Evolutionary conservation across 805 yeast species (phyloP).

Genomic region (Metschnikowia colocasiae): DNA sequence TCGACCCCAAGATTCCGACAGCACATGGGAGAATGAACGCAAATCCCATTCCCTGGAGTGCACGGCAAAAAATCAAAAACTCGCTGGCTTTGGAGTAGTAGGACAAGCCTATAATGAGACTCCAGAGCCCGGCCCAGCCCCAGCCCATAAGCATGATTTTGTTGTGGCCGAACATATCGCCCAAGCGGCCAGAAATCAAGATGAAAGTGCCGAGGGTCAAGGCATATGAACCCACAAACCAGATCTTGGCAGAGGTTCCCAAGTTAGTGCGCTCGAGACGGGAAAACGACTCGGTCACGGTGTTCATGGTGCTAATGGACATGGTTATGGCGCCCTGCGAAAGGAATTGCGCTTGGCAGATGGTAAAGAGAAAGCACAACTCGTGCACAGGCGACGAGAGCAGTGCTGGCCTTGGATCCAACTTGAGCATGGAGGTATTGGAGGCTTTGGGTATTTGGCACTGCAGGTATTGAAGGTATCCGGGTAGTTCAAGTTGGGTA

Average conservation of each 20-base stretch:
- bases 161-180: conserved; percentile 68
- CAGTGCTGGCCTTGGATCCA: conserved; percentile 14
- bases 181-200: conserved; percentile 62
- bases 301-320: conserved; percentile 38
- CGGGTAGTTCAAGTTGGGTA: no score
- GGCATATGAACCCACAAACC: conserved; percentile 74
- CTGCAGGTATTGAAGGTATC: no score
- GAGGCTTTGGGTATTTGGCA: no score
- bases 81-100: conserved; percentile 45
- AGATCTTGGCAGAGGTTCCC: conserved; percentile 11
- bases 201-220: conserved; percentile 72
- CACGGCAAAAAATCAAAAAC: conserved; percentile 53
- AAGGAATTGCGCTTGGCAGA: conserved; percentile 31
- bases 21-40: conserved; percentile 59
- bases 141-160: conserved; percentile 53
- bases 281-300: conserved; percentile 27
- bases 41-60: conserved; percentile 63
- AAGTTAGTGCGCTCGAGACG: conserved; percentile 5
- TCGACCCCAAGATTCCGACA: conserved; percentile 50
- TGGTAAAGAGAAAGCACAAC: conserved; percentile 9
- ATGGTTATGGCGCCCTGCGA: conserved; percentile 37
- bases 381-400: conserved; percentile 14
- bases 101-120: conserved; percentile 57
- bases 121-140: conserved; percentile 53
- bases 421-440: not conserved